Conservation (phyloP, 2,329 filamentous ascomycete genomes). For the Dryadomyces sulphureus region DNA sequence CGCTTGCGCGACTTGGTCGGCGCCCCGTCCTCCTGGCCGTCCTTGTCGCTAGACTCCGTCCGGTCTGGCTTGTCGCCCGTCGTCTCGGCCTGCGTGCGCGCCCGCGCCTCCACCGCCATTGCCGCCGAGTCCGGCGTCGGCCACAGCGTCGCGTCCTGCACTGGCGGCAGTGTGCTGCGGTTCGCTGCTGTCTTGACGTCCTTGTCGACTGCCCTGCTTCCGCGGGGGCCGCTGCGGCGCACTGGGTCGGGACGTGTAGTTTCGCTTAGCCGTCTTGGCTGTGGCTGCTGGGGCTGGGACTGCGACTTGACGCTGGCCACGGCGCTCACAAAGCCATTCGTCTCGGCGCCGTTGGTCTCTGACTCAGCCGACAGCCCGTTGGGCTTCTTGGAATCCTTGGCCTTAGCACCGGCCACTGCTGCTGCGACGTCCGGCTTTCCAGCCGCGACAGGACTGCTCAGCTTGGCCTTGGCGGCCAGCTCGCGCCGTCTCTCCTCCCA, state of each 20-base stretch:
- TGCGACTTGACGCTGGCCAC: no score
- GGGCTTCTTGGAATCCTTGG: slow-evolving; percentile 11
- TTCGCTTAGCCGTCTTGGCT: slow-evolving; percentile 27
- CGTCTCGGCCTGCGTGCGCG: slow-evolving; percentile 23
- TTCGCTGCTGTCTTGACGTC: slow-evolving; percentile 18
- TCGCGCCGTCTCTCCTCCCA: slow-evolving; percentile 72
- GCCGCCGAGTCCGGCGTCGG: slow-evolving; percentile 74
- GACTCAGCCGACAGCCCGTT: not conserved
- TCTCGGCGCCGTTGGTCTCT: not conserved
- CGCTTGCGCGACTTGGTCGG: slow-evolving; percentile 45
- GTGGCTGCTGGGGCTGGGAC: no score
- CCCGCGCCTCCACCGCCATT: slow-evolving; percentile 54
- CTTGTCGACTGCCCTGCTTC: slow-evolving; percentile 29
- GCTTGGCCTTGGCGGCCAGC: slow-evolving; percentile 36
- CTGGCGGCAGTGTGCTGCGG: slow-evolving; percentile 38
- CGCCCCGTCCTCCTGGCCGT: slow-evolving; percentile 40
- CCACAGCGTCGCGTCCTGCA: slow-evolving; percentile 69
- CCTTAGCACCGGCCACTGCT: not conserved
- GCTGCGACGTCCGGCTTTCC: not conserved
- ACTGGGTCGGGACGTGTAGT: slow-evolving; percentile 18
- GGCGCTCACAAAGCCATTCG: slow-evolving; percentile 26
- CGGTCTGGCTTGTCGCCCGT: slow-evolving; percentile 21
- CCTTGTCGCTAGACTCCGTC: slow-evolving; percentile 39
- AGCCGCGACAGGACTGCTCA: slow-evolving; percentile 11
- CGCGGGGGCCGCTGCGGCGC: slow-evolving; percentile 28